Evolutionary conservation across 2,329 filamentous ascomycete genomes (phyloP).

Genomic region (Aspergillus uvarum): DNA sequence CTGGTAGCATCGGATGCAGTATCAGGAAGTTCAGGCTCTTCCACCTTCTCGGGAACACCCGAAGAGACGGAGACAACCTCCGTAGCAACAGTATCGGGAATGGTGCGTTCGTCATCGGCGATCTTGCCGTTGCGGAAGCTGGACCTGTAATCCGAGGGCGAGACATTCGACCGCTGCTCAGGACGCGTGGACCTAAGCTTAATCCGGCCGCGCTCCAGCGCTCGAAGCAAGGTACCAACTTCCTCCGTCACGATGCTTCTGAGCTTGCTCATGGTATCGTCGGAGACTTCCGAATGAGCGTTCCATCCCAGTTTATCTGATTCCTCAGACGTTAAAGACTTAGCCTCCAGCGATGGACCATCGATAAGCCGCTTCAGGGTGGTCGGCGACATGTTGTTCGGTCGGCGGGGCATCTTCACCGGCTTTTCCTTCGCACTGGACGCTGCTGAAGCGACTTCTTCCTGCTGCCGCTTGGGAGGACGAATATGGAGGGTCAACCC

Average conservation of each 20-base stretch:
- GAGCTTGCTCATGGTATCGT: constrained; percentile 40
- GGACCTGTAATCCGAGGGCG: constrained; percentile 34
- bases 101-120: constrained; percentile 22
- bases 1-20: constrained; percentile 29
- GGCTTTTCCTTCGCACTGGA: constrained; percentile 36
- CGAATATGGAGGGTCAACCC: constrained; percentile 29
- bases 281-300: constrained; percentile 36
- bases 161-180: constrained; percentile 30
- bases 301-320: constrained; percentile 39
- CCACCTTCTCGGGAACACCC: constrained; percentile 14
- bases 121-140: constrained; percentile 22
- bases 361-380: constrained; percentile 33
- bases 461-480: constrained; percentile 38
- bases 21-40: constrained; percentile 23
- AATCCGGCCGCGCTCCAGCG: constrained; percentile 37
- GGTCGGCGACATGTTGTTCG: constrained; percentile 32
- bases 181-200: constrained; percentile 36
- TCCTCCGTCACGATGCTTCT: constrained; percentile 39
- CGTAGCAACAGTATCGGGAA: constrained; percentile 28
- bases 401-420: constrained; percentile 36
- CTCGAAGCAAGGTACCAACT: constrained; percentile 34
- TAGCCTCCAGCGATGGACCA: constrained; percentile 36
- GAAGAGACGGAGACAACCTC: constrained; percentile 24
- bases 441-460: constrained; percentile 33
- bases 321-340: constrained; percentile 32